Evolutionary conservation across 2,329 filamentous ascomycete genomes (phyloP), one percentile per base, ranked within the genome.

Genomic region (Aspergillus spinulosporus): DNA sequence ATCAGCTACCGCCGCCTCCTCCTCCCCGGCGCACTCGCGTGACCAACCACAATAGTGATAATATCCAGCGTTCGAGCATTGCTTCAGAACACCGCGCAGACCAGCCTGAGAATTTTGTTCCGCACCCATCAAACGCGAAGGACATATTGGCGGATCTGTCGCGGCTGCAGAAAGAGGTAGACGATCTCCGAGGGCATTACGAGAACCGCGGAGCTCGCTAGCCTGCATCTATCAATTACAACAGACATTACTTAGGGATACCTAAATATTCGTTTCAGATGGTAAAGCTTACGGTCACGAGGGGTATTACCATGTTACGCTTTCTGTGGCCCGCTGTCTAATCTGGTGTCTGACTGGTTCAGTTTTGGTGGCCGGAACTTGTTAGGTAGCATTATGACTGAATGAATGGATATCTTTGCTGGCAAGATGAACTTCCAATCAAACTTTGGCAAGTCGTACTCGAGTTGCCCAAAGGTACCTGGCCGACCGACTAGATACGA

Each of bases 111-210:
- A 48, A 58, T 40, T 58, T 68, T 32, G 56, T 68, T 31, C 64
- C 63, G 68, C 77, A 67, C 68, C 77, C 55, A 62, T 75, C 75
- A 7, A 72, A 75, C 51, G 74, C 76, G 1, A 71, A 73, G 42
- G 83, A 89, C 66, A 90, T 92, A 57, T 72, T 93, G 62, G 88
- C 88, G 1, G 88, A 92, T 68, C 73, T 93, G 54, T 82, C 84
- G 46, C 85, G 85, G 21, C 73, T 93, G 60, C 88, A 90, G 72
- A 82, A 82, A 67, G 89, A 93, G 67, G 88, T 93, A 39, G 88
- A 93, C 72, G 88, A 75, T 57, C 67, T 76, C 37, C 68, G 74
- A 14, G 73, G 72, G 2, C 72, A 72, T 39, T 75, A 75, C 58
- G 70, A 74, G 54, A 69, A 57, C 50, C 68, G 69, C 29, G 68